phyloP scores from a whole-genome alignment of 148 eudicot species.

The Vaccinium corymbosum region DNA sequence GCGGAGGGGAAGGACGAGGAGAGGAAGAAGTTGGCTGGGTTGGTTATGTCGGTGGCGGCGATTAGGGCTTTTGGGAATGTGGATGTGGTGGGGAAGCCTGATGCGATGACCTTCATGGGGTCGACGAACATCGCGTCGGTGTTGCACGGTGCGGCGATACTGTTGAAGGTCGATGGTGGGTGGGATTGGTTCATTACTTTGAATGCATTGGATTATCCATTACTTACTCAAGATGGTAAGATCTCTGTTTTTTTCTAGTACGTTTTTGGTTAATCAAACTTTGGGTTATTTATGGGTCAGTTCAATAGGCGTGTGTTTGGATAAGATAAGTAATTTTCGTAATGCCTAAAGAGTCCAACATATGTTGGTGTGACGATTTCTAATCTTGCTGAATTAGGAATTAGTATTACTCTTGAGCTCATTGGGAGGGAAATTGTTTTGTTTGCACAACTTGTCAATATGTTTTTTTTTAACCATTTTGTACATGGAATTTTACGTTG shows the following conservation, averaged over 20 bases:
- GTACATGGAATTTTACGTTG: not conserved
- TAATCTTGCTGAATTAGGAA: not conserved
- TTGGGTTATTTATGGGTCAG: not conserved
- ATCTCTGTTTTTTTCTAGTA: not conserved
- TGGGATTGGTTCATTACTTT: slow-evolving; percentile 97
- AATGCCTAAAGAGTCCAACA: not conserved
- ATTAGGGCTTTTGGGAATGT: slow-evolving; percentile 71
- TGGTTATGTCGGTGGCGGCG: slow-evolving; percentile 56
- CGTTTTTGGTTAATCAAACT: not conserved
- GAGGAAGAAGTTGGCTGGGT: slow-evolving; percentile 46
- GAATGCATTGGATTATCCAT: slow-evolving; percentile 84
- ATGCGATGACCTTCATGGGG: slow-evolving; percentile 74
- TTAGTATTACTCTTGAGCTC: not conserved
- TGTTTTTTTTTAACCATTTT: not conserved
- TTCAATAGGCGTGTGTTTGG: not conserved
- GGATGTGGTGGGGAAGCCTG: slow-evolving; percentile 79
- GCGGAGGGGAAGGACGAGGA: slow-evolving; percentile 60
- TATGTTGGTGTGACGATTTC: not conserved
- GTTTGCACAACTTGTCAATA: not conserved
- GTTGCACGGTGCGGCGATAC: slow-evolving; percentile 64
- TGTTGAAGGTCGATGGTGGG: slow-evolving; percentile 70
- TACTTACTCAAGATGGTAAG: slow-evolving; percentile 86
- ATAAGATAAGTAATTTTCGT: not conserved
- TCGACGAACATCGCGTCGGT: slow-evolving; percentile 63
- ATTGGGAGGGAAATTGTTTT: not conserved